These are phyloP conservation scores for Xylaria venustula DNA, from an alignment of 495 filamentous ascomycete genomes.

Conservation along the genomic window DNA sequence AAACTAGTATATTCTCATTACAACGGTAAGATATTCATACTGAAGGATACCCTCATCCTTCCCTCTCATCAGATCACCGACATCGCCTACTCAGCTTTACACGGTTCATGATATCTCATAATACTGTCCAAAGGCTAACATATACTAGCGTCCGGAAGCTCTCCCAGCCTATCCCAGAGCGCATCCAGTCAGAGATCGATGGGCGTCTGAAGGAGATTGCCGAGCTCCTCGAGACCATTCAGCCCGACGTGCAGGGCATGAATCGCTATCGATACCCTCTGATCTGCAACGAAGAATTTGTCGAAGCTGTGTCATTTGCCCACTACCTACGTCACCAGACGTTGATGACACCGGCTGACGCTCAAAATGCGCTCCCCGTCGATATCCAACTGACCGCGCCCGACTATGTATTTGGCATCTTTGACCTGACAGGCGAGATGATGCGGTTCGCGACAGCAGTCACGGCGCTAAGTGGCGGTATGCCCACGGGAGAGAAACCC, in stretches of 20 bases:
- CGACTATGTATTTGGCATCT: constrained; percentile 89
- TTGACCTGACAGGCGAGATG: constrained; percentile 89
- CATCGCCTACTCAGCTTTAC: background rate
- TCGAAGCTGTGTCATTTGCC: constrained; percentile 80
- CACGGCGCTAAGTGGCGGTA: constrained; percentile 61
- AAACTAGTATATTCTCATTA: constrained; percentile 87
- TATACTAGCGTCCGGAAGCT: constrained; percentile 61
- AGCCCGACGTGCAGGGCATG: constrained; percentile 69
- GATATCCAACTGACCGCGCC: constrained; percentile 66
- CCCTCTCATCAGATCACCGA: background rate
- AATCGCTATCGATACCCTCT: constrained; percentile 89
- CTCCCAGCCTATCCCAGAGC: constrained; percentile 59
- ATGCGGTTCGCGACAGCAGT: constrained; percentile 92
- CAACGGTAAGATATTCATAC: constrained; percentile 63
- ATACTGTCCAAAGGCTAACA: constrained; percentile 15
- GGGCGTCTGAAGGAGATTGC: constrained; percentile 65
- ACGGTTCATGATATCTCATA: constrained; percentile 1
- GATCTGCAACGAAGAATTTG: constrained; percentile 84
- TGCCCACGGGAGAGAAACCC: constrained; percentile 30
- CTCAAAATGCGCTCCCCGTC: constrained; percentile 48
- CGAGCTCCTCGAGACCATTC: constrained; percentile 62
- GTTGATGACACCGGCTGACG: constrained; percentile 65
- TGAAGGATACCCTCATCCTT: background rate
- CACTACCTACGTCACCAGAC: constrained; percentile 81
- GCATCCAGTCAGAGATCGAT: constrained; percentile 63